Evolutionary conservation across 1,284 basidiomycete species (phyloP), one percentile per base, ranked within the genome.

Genomic region (Ganoderma sp.): DNA sequence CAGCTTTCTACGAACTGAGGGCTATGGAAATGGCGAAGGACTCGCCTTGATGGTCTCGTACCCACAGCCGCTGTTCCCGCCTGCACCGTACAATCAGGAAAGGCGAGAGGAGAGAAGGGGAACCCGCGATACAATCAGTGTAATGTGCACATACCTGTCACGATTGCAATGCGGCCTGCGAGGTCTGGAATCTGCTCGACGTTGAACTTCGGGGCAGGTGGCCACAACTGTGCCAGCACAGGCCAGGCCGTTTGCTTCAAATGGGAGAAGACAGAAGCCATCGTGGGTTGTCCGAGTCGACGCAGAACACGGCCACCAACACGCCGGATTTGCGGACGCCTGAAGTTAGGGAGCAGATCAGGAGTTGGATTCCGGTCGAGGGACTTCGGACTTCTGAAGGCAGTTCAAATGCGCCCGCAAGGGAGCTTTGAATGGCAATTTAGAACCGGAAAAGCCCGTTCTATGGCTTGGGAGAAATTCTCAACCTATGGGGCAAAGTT

Each of bases 11-110:
- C 8, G 32, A 28, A 17, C 54, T 12, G 22, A 10, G n/a, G 39
- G 48, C 41, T 22, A 19, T 65, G 65, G 22, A 48, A 3, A 48
- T 1, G 19, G 45, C 32, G 32, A 5, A 25, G 10, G 22, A 41
- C 61, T 67, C 15, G 74, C 75, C 68, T 73, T 74, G 48, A 74
- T 65, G 6, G 79, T 81, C 64, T 80, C 78, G 63, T 78, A 79
- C 1, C 83, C 83, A 48, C 84, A 73, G 62, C 85, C 85, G 10
- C 79, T 73, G 69, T 84, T 82, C 8, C 79, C 83, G 37, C 37
- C 37, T 39, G 37, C 8, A 5, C 83, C 75, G 74, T 25, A n/a
- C 63, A 39, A 56, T 39, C 25, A 43, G 22, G 25, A 34, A 17
- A 57, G n/a, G 10, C 32, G n/a, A 32, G 25, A 28, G 25, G 25